These are phyloP conservation scores for Carex myosuroides DNA, from an alignment of 176 grass and related monocot genomes.

Conservation along the genomic window DNA sequence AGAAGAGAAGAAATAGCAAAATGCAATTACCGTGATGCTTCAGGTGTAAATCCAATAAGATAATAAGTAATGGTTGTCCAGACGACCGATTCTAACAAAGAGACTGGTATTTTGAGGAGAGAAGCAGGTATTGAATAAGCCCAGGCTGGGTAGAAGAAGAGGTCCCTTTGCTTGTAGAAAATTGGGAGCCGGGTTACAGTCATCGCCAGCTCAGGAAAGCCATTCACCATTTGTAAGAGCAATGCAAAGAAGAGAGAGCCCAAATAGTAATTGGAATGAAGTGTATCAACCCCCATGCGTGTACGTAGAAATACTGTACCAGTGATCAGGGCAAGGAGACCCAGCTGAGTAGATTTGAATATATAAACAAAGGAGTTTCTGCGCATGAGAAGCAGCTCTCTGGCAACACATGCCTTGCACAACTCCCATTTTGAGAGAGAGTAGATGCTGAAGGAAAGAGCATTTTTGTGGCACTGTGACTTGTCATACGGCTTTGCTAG, in stretches of 20 bases:
- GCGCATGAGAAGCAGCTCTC: conserved; percentile 73
- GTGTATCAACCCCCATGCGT: conserved; percentile 38
- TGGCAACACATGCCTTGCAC: conserved; percentile 53
- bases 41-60: conserved; percentile 68
- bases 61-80: conserved; percentile 84
- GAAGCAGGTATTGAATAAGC: conserved; percentile 68
- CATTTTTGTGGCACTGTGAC: conserved; percentile 33
- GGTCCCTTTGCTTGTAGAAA: conserved; percentile 77
- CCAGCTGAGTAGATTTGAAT: conserved; percentile 50
- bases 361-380: conserved; percentile 62
- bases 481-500: conserved; percentile 38
- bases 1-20: neutral
- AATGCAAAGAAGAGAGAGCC: conserved; percentile 67
- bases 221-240: conserved; percentile 59
- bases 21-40: conserved; percentile 56
- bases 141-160: conserved; percentile 82
- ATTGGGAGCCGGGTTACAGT: conserved; percentile 50
- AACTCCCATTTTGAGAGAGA: conserved; percentile 58
- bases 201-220: conserved; percentile 65
- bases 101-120: conserved; percentile 63
- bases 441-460: conserved; percentile 51
- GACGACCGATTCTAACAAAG: conserved; percentile 51
- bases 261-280: conserved; percentile 64
- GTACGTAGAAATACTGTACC: conserved; percentile 61
- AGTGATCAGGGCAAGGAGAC: conserved; percentile 41